phyloP scores from a whole-genome alignment of 2,329 filamentous ascomycete genomes.

The Mariannaea elegans region DNA sequence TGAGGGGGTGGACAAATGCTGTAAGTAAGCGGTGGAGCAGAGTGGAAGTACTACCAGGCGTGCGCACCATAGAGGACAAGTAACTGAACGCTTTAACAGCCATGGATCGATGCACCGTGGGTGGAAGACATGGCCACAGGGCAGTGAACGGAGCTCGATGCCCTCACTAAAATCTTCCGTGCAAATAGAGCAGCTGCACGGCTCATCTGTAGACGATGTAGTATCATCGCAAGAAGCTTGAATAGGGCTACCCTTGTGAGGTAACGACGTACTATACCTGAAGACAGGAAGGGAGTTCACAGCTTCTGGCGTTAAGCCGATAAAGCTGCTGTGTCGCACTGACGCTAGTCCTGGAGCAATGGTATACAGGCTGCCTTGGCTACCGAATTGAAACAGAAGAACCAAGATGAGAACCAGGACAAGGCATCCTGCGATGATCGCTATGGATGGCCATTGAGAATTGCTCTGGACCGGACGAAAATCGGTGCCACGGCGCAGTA shows the following conservation, averaged over 20 bases:
- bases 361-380: background rate
- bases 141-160: constrained; percentile 8
- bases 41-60: background rate
- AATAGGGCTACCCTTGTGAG: background rate
- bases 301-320: background rate
- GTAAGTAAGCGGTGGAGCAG: background rate
- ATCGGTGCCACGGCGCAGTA: background rate
- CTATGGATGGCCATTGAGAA: background rate
- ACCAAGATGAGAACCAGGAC: background rate
- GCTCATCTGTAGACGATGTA: background rate
- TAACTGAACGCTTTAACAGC: constrained; percentile 24
- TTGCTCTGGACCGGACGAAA: background rate
- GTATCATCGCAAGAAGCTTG: background rate
- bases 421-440: background rate
- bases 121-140: constrained; percentile 29
- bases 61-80: constrained; percentile 31
- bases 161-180: constrained; percentile 37
- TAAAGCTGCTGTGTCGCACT: background rate
- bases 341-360: background rate
- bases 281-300: background rate
- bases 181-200: constrained; percentile 34
- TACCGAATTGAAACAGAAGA: background rate
- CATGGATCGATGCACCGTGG: constrained; percentile 33
- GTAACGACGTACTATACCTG: background rate
- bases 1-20: background rate